Percentiles rank a stretch among this genome's conserved stretches.
Evolutionary conservation across 2,329 filamentous ascomycete species (phyloP).

Genomic region (Microcyclospora tardicrescens): DNA sequence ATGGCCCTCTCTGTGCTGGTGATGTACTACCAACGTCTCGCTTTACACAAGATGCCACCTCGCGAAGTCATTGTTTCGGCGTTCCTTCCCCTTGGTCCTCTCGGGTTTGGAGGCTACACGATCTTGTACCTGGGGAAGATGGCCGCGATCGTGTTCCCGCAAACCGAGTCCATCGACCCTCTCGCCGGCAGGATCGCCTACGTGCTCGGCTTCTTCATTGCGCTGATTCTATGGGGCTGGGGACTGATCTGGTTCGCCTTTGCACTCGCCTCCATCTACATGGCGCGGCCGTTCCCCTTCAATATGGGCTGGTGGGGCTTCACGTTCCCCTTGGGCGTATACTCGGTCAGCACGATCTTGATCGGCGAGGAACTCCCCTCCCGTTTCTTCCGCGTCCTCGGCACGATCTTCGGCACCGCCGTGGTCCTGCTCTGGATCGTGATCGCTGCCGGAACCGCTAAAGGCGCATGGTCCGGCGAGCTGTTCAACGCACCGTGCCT

Average conservation of each 20-base stretch:
- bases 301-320: conserved; percentile 54
- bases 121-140: conserved; percentile 40
- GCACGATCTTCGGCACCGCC: conserved; percentile 40
- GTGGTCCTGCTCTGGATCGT: conserved; percentile 45
- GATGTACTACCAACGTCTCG: conserved; percentile 58
- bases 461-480: conserved; percentile 35
- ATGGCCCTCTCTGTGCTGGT: conserved; percentile 51
- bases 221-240: conserved; percentile 45
- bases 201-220: conserved; percentile 42
- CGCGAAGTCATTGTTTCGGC: conserved; percentile 56
- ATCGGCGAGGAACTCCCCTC: conserved; percentile 42
- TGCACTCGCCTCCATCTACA: conserved; percentile 38
- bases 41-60: conserved; percentile 52
- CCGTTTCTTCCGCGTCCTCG: conserved; percentile 43
- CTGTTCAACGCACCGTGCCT: conserved; percentile 45
- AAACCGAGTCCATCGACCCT: conserved; percentile 10
- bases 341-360: conserved; percentile 35
- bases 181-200: conserved; percentile 44
- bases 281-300: conserved; percentile 39
- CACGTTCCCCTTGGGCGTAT: conserved; percentile 46
- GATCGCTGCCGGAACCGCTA: conserved; percentile 37
- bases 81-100: conserved; percentile 54
- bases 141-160: conserved; percentile 29
- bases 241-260: conserved; percentile 43
- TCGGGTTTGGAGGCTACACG: conserved; percentile 53